phyloP scores from a whole-genome alignment of 2,329 filamentous ascomycete species.

The Pseudogymnoascus sp. region DNA sequence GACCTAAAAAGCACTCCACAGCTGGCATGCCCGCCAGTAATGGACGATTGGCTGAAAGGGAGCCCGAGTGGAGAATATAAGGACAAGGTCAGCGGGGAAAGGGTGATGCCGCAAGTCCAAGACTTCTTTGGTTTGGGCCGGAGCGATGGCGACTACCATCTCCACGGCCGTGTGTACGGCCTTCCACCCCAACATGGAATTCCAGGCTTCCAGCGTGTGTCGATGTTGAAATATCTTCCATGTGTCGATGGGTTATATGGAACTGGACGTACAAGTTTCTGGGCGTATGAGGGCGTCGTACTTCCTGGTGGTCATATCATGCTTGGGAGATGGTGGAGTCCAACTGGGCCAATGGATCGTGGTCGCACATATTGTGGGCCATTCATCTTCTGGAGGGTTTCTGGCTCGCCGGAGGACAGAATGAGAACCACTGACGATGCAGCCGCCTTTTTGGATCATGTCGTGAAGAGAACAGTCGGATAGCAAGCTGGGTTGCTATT shows the following conservation, averaged over 20 bases:
- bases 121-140: constrained; percentile 31
- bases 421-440: not conserved
- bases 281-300: constrained; percentile 40
- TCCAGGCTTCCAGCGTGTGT: constrained; percentile 45
- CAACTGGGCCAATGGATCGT: constrained; percentile 12
- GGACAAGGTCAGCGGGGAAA: not conserved
- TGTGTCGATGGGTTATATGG: constrained; percentile 15
- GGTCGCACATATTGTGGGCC: constrained; percentile 22
- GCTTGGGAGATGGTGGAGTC: constrained; percentile 42
- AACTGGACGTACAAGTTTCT: constrained; percentile 27
- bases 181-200: constrained; percentile 40
- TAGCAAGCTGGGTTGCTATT: not conserved
- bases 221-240: constrained; percentile 42
- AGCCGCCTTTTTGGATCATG: not conserved
- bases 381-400: constrained; percentile 31
- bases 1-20: not conserved
- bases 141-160: constrained; percentile 26
- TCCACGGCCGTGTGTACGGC: constrained; percentile 41
- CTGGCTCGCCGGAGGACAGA: not conserved
- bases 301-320: constrained; percentile 40
- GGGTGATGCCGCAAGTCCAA: constrained; percentile 14
- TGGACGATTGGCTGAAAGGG: constrained; percentile 6
- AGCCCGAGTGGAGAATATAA: constrained; percentile 4
- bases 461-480: not conserved
- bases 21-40: not conserved